Evolutionary conservation across 2,329 filamentous ascomycete genomes (phyloP).

Genomic region (Alternaria solani): DNA sequence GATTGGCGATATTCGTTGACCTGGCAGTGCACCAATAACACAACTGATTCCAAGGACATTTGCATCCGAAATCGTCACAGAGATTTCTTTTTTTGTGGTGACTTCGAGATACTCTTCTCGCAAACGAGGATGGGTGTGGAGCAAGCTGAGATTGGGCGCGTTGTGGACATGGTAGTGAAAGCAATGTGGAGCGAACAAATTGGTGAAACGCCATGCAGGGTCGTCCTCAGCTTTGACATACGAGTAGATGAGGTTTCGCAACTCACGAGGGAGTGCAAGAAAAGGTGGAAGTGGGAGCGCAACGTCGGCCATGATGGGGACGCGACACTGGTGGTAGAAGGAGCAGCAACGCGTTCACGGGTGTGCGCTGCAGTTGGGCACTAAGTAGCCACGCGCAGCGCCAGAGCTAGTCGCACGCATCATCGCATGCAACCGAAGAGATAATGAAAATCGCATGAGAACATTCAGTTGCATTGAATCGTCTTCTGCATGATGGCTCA

Average conservation of each 20-base stretch:
- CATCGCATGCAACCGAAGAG: background rate
- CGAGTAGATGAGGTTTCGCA: background rate
- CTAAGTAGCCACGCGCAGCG: background rate
- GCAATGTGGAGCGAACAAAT: background rate
- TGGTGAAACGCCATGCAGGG: background rate
- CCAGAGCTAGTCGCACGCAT: background rate
- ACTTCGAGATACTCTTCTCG: conserved; percentile 1
- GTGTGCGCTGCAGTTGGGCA: background rate
- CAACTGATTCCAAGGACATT: background rate
- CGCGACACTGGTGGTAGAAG: background rate
- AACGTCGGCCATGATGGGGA: background rate
- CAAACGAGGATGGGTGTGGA: conserved; percentile 3
- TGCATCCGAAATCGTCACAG: background rate
- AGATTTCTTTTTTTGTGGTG: background rate
- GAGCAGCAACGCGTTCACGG: background rate
- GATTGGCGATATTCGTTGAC: background rate
- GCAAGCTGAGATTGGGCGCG: background rate
- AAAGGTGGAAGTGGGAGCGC: background rate
- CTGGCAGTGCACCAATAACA: background rate
- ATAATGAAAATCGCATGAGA: background rate
- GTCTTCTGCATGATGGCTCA: background rate
- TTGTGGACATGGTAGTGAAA: conserved; percentile 1
- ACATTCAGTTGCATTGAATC: background rate
- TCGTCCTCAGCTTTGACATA: background rate
- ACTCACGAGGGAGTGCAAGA: background rate